Evolutionary conservation across 306 rosid genomes (phyloP).

Genomic region (Delonix regia): DNA sequence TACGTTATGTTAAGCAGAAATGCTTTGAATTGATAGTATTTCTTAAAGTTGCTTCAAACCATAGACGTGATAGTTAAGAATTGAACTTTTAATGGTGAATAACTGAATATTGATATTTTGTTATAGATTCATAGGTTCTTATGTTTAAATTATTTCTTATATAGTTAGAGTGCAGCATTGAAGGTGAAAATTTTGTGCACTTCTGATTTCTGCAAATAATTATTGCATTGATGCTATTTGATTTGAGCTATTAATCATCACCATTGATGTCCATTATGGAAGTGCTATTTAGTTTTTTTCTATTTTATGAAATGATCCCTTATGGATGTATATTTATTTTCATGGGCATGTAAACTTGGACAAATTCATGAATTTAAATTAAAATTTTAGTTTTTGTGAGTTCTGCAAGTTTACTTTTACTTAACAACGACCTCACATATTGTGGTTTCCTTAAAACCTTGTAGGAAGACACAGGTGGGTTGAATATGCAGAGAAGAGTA

Average conservation of each 20-base stretch:
- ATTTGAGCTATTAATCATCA: neutral
- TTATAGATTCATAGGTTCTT: neutral
- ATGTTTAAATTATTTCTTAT: too few species aligned
- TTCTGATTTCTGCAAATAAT: neutral
- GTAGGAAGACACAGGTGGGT: conserved; percentile 99
- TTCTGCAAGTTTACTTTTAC: neutral
- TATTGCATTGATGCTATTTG: neutral
- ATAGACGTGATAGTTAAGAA: neutral
- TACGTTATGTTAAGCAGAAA: neutral
- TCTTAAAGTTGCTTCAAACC: conserved; percentile 11
- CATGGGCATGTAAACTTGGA: neutral
- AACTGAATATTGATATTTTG: neutral
- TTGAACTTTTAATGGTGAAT: neutral
- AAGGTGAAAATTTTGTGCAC: neutral
- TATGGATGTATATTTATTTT: too few species aligned
- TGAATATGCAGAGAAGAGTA: conserved; percentile 90
- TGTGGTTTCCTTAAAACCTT: conserved; percentile 29
- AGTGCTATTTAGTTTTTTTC: neutral
- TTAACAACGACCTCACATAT: conserved; percentile 22
- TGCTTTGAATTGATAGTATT: neutral
- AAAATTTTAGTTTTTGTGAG: neutral
- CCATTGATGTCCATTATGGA: neutral
- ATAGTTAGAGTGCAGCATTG: neutral
- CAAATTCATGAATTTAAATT: neutral
- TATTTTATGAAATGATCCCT: neutral